Evolutionary conservation across 805 yeast species (phyloP), one percentile per base, ranked within the genome.

Genomic region (Saturnispora galanensis): DNA sequence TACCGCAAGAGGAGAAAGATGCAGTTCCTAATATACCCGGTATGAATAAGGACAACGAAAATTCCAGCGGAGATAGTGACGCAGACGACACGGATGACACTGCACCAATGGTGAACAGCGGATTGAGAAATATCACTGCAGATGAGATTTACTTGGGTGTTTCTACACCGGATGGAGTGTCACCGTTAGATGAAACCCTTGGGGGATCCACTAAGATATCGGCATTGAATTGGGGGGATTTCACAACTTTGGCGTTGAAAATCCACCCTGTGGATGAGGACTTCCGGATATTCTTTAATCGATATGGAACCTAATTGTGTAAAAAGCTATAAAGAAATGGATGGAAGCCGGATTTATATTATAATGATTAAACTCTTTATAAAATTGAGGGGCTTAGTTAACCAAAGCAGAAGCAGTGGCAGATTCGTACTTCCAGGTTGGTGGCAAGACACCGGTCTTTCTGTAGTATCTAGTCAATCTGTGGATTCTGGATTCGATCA

Each of bases 371-470:
- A 30, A 29, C 16, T 30, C 30, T 21, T 21, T 18, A 11, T 36
- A 42, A 28, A 42, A n/a, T 37, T 31, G 21, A 47, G 43, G 38
- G 31, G 65, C 68, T 75, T 88, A 93, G 85, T 90, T 90, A 68
- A 93, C 99, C 75, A 93, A 82, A 74, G 99, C 95, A 66, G 98
- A 93, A 69, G 99, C 99, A 69, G 98, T 93, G 70, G 98, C 96
- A 62, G 98, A 90, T 81, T 93, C 99, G 95, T 85, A 93, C 80
- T 93, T 93, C 99, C 99, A 93, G 93, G 84, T 89, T 71, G 99
- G 97, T 65, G 99, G 98, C 69, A 93, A 83, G 66, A 93, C 97
- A 68, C 95, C 79, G 65, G 87, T 96, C 65, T 96, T 86, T 87
- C 96, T 90, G 96, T 93, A 93, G 94, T 93, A 93, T 80, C 99